Percentiles rank a stretch among this genome's conserved stretches.
Conservation (phyloP, 495 filamentous ascomycete genomes). For the Penicillium cinerascens region DNA sequence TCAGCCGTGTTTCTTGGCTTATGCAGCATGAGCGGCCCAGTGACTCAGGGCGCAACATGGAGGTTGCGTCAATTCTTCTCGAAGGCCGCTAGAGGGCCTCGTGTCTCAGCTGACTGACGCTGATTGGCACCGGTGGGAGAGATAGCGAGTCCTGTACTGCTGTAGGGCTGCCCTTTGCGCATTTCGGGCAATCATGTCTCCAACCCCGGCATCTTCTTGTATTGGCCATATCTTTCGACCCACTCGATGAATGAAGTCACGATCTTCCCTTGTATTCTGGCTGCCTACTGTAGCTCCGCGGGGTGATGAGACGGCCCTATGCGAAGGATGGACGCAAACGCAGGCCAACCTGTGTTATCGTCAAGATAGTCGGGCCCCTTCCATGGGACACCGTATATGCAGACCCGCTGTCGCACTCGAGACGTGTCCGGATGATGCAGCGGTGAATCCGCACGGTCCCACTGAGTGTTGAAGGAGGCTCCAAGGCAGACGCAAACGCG, state of each 20-base stretch:
- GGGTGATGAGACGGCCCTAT: slow-evolving; percentile 3
- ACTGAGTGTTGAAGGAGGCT: slow-evolving; percentile 11
- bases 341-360: no score
- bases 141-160: neutral
- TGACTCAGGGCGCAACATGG: neutral
- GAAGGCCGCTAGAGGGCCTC: slow-evolving; percentile 21
- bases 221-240: neutral
- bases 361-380: neutral
- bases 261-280: slow-evolving; percentile 7
- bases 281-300: slow-evolving; percentile 11
- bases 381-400: neutral
- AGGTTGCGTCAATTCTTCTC: slow-evolving; percentile 9
- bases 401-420: neutral
- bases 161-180: neutral
- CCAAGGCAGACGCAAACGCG: slow-evolving; percentile 17
- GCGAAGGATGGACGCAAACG: neutral
- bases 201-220: neutral
- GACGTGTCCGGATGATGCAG: slow-evolving; percentile 8
- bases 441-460: slow-evolving; percentile 19
- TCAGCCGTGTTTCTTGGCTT: slow-evolving; percentile 9
- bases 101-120: slow-evolving; percentile 2
- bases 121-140: slow-evolving; percentile 6
- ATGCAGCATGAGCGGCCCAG: slow-evolving; percentile 16
- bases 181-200: neutral
- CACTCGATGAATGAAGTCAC: slow-evolving; percentile 3